Evolutionary conservation across 2,329 filamentous ascomycete genomes (phyloP).

Genomic region (Alternaria longipes): DNA sequence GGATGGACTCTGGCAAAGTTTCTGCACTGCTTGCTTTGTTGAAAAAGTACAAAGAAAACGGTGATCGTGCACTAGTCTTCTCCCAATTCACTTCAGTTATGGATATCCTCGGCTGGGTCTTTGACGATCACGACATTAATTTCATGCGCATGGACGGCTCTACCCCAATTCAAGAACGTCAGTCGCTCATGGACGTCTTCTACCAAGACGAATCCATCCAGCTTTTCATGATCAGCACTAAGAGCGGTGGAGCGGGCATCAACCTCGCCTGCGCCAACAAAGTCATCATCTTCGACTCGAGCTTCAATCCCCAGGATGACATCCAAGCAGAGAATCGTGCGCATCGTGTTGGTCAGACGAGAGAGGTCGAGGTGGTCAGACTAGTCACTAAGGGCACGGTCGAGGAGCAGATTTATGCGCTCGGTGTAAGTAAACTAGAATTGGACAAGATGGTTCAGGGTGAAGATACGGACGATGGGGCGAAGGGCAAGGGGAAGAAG

Average conservation of each 20-base stretch:
- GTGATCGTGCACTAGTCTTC: slow-evolving; percentile 89
- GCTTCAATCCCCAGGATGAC: slow-evolving; percentile 98
- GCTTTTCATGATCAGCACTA: slow-evolving; percentile 92
- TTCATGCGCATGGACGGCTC: slow-evolving; percentile 88
- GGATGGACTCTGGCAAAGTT: slow-evolving; percentile 86
- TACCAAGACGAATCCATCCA: slow-evolving; percentile 78
- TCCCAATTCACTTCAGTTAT: slow-evolving; percentile 92
- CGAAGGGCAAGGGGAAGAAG: slow-evolving; percentile 27
- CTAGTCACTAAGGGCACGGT: slow-evolving; percentile 84
- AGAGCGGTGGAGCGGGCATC: slow-evolving; percentile 95
- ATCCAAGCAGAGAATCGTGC: slow-evolving; percentile 98
- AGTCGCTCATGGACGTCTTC: slow-evolving; percentile 89
- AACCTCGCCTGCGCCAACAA: slow-evolving; percentile 97
- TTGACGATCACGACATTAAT: slow-evolving; percentile 75
- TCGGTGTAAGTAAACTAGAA: slow-evolving; percentile 92
- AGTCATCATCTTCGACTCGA: slow-evolving; percentile 95
- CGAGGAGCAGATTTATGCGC: slow-evolving; percentile 90
- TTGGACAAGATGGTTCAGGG: slow-evolving; percentile 79
- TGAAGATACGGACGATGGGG: slow-evolving; percentile 58
- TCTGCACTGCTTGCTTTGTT: slow-evolving; percentile 79
- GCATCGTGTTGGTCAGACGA: slow-evolving; percentile 90
- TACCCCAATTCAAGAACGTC: slow-evolving; percentile 82
- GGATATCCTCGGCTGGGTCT: slow-evolving; percentile 85
- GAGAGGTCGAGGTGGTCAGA: slow-evolving; percentile 88
- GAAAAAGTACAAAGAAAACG: slow-evolving; percentile 75